phyloP scores from a whole-genome alignment of 2,329 filamentous ascomycete genomes.

The Fusarium sublunatum region DNA sequence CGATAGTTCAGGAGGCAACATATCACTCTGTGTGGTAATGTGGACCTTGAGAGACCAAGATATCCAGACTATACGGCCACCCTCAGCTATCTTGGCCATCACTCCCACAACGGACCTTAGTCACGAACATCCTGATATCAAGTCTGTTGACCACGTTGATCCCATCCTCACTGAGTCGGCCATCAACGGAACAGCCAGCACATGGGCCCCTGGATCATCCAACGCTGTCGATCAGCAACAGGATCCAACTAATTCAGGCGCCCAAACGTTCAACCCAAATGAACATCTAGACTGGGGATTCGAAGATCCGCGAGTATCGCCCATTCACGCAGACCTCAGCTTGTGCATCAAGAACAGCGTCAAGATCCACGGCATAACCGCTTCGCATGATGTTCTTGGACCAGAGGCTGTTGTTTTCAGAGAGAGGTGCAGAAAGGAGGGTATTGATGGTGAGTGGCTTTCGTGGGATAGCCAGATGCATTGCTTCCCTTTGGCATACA shows the following conservation, averaged over 20 bases:
- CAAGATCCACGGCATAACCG: constrained; percentile 63
- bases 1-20: constrained; percentile 67
- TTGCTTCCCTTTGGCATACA: constrained; percentile 64
- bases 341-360: constrained; percentile 50
- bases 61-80: constrained; percentile 41
- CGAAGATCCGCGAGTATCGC: constrained; percentile 60
- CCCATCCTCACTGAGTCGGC: constrained; percentile 39
- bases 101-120: constrained; percentile 57
- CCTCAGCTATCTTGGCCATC: constrained; percentile 53
- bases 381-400: constrained; percentile 63
- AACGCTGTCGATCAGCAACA: not conserved
- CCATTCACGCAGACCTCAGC: constrained; percentile 57
- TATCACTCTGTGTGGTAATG: constrained; percentile 53
- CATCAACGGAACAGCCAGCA: constrained; percentile 41
- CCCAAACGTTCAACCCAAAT: fast-evolving
- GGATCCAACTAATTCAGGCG: not conserved
- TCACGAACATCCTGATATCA: constrained; percentile 37
- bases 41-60: constrained; percentile 51
- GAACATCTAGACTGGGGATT: constrained; percentile 32
- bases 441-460: constrained; percentile 65
- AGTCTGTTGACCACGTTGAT: constrained; percentile 32
- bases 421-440: constrained; percentile 56
- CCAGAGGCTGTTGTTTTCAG: constrained; percentile 63
- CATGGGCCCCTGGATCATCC: constrained; percentile 39
- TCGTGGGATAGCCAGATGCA: constrained; percentile 71